Conservation (phyloP, 805 yeast species). For the Lipomyces kockii region DNA sequence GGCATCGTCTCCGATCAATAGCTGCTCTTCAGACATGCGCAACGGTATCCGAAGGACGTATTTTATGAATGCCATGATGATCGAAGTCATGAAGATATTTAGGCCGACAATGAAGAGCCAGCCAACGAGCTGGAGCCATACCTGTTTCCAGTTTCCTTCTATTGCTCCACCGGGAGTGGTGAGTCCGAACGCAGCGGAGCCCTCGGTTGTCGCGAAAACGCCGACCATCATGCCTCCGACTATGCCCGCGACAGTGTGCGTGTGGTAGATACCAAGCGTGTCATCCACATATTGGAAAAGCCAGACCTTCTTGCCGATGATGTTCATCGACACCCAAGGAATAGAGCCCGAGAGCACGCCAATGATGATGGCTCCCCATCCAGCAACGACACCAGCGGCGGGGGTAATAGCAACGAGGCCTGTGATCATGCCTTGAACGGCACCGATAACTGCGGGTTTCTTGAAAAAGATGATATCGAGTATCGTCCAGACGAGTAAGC, state of each 20-base stretch:
- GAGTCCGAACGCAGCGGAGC: conserved; percentile 9
- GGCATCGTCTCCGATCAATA: conserved; percentile 8
- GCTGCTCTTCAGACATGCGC: conserved; percentile 6
- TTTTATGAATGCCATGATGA: conserved; percentile 1
- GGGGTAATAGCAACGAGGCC: conserved; percentile 31
- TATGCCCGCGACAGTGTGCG: conserved; percentile 6
- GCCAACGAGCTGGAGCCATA: conserved; percentile 9
- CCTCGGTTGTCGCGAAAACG: background rate
- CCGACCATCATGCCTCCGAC: conserved; percentile 8
- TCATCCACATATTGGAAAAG: conserved; percentile 3
- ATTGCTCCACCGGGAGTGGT: conserved; percentile 10
- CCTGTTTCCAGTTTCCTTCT: conserved; percentile 7
- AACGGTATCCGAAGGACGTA: conserved; percentile 4
- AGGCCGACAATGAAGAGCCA: conserved; percentile 7
- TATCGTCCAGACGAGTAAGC: conserved; percentile 92
- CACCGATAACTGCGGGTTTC: conserved; percentile 60
- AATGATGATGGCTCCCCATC: conserved; percentile 80
- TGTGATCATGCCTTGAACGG: conserved; percentile 28
- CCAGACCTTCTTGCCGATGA: conserved; percentile 5
- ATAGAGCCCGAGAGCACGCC: conserved; percentile 62
- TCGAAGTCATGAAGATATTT: conserved; percentile 3
- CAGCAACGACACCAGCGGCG: conserved; percentile 59
- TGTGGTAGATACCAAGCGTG: conserved; percentile 11
- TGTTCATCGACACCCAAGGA: conserved; percentile 8
- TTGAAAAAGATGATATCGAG: conserved; percentile 72